A percentile compares a stretch with the other conserved stretches of the same genome.
phyloP scores from a whole-genome alignment of 306 rosid genomes.

The Gastrolobium villosum region DNA sequence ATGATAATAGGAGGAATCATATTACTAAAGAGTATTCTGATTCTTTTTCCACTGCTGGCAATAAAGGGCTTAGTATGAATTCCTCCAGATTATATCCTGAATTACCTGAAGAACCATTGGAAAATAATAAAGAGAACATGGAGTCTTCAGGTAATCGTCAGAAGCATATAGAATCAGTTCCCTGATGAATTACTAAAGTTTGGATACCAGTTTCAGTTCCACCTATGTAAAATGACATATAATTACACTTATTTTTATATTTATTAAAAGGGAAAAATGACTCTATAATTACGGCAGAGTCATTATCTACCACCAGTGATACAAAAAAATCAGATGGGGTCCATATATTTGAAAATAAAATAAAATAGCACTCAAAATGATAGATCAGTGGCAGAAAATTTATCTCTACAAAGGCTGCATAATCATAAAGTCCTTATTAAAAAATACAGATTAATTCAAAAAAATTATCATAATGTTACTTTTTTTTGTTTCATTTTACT shows the following conservation, averaged over 20 bases:
- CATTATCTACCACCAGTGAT: no score
- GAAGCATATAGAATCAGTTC: slow-evolving; percentile 75
- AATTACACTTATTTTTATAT: background rate
- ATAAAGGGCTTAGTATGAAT: slow-evolving; percentile 36
- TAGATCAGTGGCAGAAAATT: no score
- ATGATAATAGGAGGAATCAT: slow-evolving; percentile 40
- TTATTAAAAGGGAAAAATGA: no score
- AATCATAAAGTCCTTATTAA: background rate
- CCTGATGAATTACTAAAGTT: slow-evolving; percentile 88
- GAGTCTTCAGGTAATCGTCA: slow-evolving; percentile 48
- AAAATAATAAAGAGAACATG: no score
- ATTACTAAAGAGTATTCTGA: slow-evolving; percentile 34
- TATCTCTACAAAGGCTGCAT: no score
- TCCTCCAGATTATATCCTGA: slow-evolving; percentile 52
- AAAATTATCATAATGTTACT: no score
- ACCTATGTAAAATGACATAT: slow-evolving; percentile 53
- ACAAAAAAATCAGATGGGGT: no score
- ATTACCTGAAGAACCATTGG: slow-evolving; percentile 43
- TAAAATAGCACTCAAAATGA: no score
- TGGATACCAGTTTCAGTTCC: slow-evolving; percentile 99
- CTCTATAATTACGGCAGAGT: no score
- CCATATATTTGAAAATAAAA: no score
- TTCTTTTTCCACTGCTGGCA: slow-evolving; percentile 44
- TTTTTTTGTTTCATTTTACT: background rate
- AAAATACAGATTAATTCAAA: background rate